phyloP scores from a whole-genome alignment of 2,329 filamentous ascomycete species.

The Epichloe sylvatica region DNA sequence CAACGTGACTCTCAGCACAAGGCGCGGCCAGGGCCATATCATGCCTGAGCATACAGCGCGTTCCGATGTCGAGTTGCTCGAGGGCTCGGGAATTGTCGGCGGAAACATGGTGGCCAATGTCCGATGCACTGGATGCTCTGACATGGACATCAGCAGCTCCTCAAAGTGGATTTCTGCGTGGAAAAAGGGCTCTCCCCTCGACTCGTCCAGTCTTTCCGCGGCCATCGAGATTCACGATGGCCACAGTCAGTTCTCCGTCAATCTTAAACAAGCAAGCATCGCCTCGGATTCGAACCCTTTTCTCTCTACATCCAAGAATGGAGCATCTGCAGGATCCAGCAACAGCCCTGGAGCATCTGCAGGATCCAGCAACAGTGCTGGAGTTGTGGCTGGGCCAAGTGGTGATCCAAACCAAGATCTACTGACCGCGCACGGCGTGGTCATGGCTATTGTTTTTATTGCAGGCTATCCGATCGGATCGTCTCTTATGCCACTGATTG shows the following conservation, averaged over 20 bases:
- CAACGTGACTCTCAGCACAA: conserved; percentile 49
- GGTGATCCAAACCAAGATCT: conserved; percentile 13
- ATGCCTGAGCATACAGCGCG: conserved; percentile 32
- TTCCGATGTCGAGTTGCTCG: conserved; percentile 37
- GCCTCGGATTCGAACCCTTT: conserved; percentile 40
- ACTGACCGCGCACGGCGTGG: conserved; percentile 37
- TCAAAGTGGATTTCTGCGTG: conserved; percentile 42
- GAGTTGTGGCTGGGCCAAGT: background rate
- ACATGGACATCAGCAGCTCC: conserved; percentile 27
- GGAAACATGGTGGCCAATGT: conserved; percentile 48
- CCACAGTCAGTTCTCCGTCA: conserved; percentile 30
- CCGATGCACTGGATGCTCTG: conserved; percentile 36
- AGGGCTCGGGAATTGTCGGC: conserved; percentile 41
- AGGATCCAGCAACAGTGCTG: background rate
- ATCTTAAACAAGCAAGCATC: conserved; percentile 34
- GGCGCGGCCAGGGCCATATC: conserved; percentile 32
- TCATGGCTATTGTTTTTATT: conserved; percentile 49
- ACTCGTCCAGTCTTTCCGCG: conserved; percentile 26
- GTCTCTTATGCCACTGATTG: conserved; percentile 43
- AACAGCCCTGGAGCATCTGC: background rate
- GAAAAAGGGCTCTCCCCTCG: conserved; percentile 31
- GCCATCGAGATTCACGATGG: conserved; percentile 33
- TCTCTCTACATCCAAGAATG: conserved; percentile 7
- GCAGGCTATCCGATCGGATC: conserved; percentile 47
- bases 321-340: background rate